Evolutionary conservation across 768 basidiomycete species (phyloP), one percentile per base, ranked within the genome.

Genomic region (Leccinum subgranulosum): DNA sequence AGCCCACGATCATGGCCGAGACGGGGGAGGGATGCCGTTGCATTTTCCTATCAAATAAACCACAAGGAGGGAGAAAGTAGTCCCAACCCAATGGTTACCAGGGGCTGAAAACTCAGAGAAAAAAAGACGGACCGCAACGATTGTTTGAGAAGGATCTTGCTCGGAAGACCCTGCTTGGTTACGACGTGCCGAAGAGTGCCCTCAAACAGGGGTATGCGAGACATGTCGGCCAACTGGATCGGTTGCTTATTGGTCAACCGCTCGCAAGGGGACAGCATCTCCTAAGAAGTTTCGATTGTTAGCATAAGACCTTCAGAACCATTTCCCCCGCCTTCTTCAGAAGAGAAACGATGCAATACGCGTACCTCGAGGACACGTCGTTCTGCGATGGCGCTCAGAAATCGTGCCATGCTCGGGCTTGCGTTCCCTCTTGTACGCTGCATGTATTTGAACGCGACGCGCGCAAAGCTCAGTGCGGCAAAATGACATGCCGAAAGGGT

Each of bases 381-480:
- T 14, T 63, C 54, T n/a, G 43, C 60, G 46, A 71, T 52, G 4
- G 17, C 41, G 27, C 17, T 27, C 47, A 69, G 47, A 51, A 62
- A 66, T 14, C 51, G 58, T 36, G 8, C 53, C 27, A 62, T 57
- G 10, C 34, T 55, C 1, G 48, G 11, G 17, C 29, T 34, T 43
- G 33, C 17, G 10, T 29, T 14, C 21, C 63, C 51, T 45, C 51
- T 54, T 3, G 45, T 43, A 9, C 57, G 60, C 23, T 58, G 58
- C 39, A 49, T 39, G 19, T 67, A 52, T 11, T 62, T 61, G 21
- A 85, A 77, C n/a, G 76, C 72, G 10, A 81, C 58, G 23, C 84
- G 76, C 12, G 78, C 82, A 55, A 84, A 86, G 61, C 86, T 87
- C 61, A 88, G 62, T 3, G 82, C 81, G 9, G 86, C 84, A 47